Percentiles rank a stretch among this genome's conserved stretches.
Conservation (phyloP, 345 rosid genomes). For the Reutealis trisperma region DNA sequence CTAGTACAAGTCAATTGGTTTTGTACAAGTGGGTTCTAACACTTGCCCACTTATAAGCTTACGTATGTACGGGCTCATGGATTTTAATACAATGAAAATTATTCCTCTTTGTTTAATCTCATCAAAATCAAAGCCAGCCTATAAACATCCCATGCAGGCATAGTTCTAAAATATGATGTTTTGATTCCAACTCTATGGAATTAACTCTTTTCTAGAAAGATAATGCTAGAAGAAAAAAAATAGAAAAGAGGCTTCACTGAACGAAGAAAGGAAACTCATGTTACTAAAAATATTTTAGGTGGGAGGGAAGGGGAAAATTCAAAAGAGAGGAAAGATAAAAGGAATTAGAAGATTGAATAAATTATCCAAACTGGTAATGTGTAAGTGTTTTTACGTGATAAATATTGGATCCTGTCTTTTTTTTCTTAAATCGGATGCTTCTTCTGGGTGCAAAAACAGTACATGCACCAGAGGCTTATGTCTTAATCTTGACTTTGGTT, state of each 20-base stretch:
- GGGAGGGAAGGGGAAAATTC: background rate
- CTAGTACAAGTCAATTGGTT: no score
- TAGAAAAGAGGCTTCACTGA: background rate
- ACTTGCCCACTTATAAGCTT: no score
- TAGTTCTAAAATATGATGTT: background rate
- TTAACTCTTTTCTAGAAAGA: background rate
- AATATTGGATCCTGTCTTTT: background rate
- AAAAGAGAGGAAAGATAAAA: background rate
- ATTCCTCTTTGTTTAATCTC: background rate
- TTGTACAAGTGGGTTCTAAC: no score
- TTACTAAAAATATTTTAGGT: background rate
- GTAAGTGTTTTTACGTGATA: background rate
- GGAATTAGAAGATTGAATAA: background rate
- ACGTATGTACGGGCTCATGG: no score
- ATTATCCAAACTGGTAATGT: background rate
- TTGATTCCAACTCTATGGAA: background rate
- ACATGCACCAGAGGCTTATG: background rate
- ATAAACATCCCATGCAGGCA: no score
- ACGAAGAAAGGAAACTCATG: background rate
- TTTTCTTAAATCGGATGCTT: background rate
- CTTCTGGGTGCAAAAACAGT: background rate
- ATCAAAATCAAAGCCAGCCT: background rate
- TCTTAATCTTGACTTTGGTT: conserved; percentile 21
- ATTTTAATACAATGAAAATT: background rate
- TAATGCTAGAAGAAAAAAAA: background rate